Evolutionary conservation across 202 grass and related monocot species (phyloP), one percentile per base, ranked within the genome.

Genomic region (Zizania palustris): DNA sequence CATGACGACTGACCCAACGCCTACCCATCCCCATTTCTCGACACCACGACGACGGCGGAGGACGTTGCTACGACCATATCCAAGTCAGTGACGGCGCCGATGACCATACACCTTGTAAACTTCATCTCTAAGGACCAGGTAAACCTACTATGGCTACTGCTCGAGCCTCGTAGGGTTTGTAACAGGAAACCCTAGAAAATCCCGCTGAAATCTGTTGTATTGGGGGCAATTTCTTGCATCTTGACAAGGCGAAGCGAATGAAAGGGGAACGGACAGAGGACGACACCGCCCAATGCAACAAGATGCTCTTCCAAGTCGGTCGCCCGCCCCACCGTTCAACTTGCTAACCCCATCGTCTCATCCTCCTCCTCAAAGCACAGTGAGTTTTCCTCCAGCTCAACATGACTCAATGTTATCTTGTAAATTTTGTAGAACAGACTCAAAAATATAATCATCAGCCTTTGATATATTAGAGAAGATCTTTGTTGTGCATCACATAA

Each of bases 41-140:
- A n/a, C n/a, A n/a, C n/a, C n/a, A n/a, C n/a, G n/a, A n/a, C n/a
- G n/a, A n/a, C n/a, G n/a, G n/a, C n/a, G n/a, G n/a, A n/a, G n/a
- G n/a, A n/a, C n/a, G n/a, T n/a, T n/a, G n/a, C n/a, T n/a, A n/a
- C n/a, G n/a, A n/a, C n/a, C n/a, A n/a, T n/a, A n/a, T 78, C 91
- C 49, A 76, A 68, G 48, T 45, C 67, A 20, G 60, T 77, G 22
- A n/a, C 63, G 9, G 37, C 73, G 21, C 49, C 85, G 41, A 20
- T 85, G 36, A 58, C 85, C n/a, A 84, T 95, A 50, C 86, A 87
- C 70, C 96, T 98, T 60, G 87, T 98, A 60, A 98, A 88, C 84
- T 98, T 98, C 83, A 85, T 98, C 53, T 95, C 96, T 18, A 87
- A 95, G 76, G 91, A 92, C 21, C 89, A 98, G 96, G 96, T 87